Evolutionary conservation across 768 basidiomycete species (phyloP), one percentile per base, ranked within the genome.

Genomic region (Auricularia auricula-judae): DNA sequence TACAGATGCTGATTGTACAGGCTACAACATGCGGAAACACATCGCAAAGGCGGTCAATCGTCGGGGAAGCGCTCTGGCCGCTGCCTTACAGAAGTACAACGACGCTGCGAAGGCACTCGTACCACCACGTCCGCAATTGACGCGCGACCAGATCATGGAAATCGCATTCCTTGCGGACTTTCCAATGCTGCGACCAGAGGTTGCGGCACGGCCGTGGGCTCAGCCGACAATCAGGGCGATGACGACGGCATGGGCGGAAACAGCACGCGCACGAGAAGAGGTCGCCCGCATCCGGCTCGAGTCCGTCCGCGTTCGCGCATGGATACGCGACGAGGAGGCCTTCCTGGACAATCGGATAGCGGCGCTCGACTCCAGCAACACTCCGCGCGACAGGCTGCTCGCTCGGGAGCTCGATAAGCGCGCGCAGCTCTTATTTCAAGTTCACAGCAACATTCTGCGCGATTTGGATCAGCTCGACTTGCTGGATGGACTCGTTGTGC

Each of bases 81-180:
- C 18, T 4, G 51, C 51, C 5, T 29, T 63, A 18, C 35, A 39
- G 16, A 35, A n/a, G 16, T 63, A 63, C 63, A 63, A 63, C 23
- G 34, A 53, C 12, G 47, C 54, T 16, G 63, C 63, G 7, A 3
- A n/a, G 3, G 54, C 51, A 3, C 35, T 63, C 4, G 8, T 8
- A 4, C 63, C 63, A 16, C 53, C 63, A 3, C 53, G 63, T 3
- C 34, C 63, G 4, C 16, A 21, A 5, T 29, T 63, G 8, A 53
- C 44, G 35, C 29, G 51, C 11, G 53, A 53, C 7, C 3, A 36
- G 14, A 47, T 63, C 36, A 23, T 54, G 34, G 47, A 63, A 4
- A 36, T 53, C 36, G 63, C 63, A 3, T 53, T 63, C 51, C 21
- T 63, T 3, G 44, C 47, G 3, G 63, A 63, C 7, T 63, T 63